Conservation (phyloP, 1,139 yeast genomes). For the Cylindricascospora bacillispora region DNA sequence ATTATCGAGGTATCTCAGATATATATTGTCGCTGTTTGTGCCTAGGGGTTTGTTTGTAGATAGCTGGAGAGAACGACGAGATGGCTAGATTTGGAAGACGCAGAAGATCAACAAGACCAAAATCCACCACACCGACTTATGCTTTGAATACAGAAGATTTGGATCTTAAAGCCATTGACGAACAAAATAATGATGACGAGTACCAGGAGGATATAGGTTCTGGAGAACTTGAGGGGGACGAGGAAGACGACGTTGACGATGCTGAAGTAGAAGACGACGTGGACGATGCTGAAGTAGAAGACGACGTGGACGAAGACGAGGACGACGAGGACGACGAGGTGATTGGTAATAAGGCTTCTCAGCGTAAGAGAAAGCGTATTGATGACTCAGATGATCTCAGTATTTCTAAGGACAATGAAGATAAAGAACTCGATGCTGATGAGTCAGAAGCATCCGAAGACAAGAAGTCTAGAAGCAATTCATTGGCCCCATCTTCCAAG, state of each 20-base stretch:
- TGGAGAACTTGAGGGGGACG: conserved; percentile 2
- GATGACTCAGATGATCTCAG: too few relatives aligned
- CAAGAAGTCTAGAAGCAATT: not conserved
- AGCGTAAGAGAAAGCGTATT: conserved; percentile 12
- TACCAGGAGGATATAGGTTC: conserved; percentile 19
- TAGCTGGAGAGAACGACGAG: not conserved
- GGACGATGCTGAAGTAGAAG: conserved; percentile 5
- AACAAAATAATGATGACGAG: conserved; percentile 17
- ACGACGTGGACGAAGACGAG: too few relatives aligned
- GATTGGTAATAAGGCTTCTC: conserved; percentile 6
- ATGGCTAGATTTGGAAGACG: not conserved
- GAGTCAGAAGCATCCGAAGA: too few relatives aligned
- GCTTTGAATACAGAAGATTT: conserved; percentile 19
- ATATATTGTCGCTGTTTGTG: too few relatives aligned
- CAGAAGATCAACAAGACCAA: too few relatives aligned
- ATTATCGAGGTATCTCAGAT: too few relatives aligned
- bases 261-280: conserved; percentile 9
- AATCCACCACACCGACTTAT: too few relatives aligned
- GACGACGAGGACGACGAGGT: conserved; percentile 12
- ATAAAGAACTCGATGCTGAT: too few relatives aligned
- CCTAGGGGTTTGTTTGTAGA: not conserved
- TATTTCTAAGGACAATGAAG: too few relatives aligned
- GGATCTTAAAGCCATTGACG: conserved; percentile 19
- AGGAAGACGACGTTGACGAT: conserved; percentile 8
- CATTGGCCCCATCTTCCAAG: not conserved